phyloP scores from a whole-genome alignment of 768 basidiomycete species.

The Lanmaoa rubissima region DNA sequence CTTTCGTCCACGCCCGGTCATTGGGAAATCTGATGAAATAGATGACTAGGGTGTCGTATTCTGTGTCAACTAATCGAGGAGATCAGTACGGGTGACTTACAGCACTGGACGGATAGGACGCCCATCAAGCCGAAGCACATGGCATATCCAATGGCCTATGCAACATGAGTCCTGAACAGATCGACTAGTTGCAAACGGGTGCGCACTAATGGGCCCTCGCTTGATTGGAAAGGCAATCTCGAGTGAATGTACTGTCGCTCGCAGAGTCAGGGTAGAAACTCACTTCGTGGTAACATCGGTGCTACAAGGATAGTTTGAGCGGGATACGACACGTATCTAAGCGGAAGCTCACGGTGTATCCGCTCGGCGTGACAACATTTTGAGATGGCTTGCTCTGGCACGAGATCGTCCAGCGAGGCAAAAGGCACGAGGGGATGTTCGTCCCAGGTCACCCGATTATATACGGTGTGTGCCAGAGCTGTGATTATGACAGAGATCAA shows the following conservation, averaged over 20 bases:
- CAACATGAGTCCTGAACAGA: not conserved
- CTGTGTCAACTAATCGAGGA: not conserved
- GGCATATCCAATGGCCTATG: not conserved
- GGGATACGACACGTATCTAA: not conserved
- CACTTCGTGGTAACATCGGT: not conserved
- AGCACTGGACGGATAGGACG: not conserved
- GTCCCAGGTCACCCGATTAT: not conserved
- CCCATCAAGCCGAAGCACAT: not conserved
- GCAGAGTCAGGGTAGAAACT: not conserved
- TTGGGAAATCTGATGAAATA: slow-evolving; percentile 12
- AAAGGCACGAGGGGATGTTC: not conserved
- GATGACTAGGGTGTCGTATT: not conserved
- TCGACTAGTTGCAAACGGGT: not conserved
- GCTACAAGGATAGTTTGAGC: not conserved
- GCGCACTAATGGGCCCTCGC: slow-evolving; percentile 11
- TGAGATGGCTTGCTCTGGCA: not conserved
- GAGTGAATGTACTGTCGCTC: not conserved
- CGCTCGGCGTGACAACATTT: not conserved
- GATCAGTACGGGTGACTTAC: not conserved
- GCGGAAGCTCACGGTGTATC: not conserved
- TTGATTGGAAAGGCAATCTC: not conserved
- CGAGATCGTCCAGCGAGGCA: not conserved
- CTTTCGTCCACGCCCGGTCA: slow-evolving; percentile 3
- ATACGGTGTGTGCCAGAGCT: not conserved
- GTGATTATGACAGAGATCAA: not conserved